phyloP scores from a whole-genome alignment of 768 basidiomycete genomes.

The Mycena crocata region DNA sequence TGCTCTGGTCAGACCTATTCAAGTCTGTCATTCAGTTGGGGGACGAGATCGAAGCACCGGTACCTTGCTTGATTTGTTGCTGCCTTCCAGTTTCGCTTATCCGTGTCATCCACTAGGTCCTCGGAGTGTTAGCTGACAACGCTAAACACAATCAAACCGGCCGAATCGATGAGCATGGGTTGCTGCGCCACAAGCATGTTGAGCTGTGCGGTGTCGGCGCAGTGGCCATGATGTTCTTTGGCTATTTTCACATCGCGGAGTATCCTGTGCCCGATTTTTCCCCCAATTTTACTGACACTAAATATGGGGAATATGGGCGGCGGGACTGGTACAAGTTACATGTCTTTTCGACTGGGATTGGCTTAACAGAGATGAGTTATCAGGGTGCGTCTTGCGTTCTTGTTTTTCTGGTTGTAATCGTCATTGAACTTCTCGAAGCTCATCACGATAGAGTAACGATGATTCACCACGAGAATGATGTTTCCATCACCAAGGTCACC shows the following conservation, averaged over 20 bases:
- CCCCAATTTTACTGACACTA: not conserved
- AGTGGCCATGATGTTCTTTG: conserved; percentile 32
- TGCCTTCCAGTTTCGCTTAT: not conserved
- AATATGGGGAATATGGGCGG: conserved; percentile 16
- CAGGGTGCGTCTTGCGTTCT: not conserved
- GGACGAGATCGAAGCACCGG: not conserved
- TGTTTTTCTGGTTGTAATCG: not conserved
- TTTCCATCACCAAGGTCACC: conserved; percentile 44
- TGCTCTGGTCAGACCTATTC: conserved; percentile 7
- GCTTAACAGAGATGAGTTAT: conserved; percentile 7
- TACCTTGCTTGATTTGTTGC: not conserved
- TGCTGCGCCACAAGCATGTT: conserved; percentile 40
- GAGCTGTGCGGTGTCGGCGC: conserved; percentile 46
- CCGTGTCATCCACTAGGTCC: conserved; percentile 33
- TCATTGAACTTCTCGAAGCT: conserved; percentile 27
- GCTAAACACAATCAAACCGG: conserved; percentile 47
- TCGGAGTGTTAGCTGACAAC: conserved; percentile 42
- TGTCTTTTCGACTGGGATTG: not conserved
- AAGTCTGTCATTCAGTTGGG: not conserved
- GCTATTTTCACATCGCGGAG: not conserved
- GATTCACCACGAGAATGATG: conserved; percentile 37
- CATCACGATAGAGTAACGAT: conserved; percentile 41
- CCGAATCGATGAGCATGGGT: conserved; percentile 45
- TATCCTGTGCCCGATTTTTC: not conserved
- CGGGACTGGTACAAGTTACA: not conserved